Evolutionary conservation across 306 rosid genomes (phyloP).

Genomic region (Fragaria nilgerrensis): DNA sequence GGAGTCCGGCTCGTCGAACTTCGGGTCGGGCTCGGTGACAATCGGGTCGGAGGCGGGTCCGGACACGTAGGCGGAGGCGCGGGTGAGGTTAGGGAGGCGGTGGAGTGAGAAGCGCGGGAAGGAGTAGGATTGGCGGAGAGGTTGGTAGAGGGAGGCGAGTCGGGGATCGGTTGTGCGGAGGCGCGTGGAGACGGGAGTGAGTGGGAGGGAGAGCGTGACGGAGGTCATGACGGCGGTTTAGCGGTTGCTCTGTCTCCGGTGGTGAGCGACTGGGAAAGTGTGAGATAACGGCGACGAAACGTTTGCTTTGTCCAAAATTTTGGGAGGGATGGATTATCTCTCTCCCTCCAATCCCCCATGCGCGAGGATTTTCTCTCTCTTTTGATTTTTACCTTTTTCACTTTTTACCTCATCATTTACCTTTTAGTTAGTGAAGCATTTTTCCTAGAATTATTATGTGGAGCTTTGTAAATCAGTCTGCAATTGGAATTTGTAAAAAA

Average conservation of each 20-base stretch:
- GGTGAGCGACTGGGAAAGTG: background rate
- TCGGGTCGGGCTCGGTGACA: slow-evolving; percentile 48
- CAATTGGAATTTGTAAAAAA: too few species aligned
- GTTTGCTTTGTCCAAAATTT: background rate
- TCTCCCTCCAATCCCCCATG: background rate
- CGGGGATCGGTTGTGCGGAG: slow-evolving; percentile 18
- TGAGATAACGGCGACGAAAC: background rate
- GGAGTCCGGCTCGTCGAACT: slow-evolving; percentile 28
- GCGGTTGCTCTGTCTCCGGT: background rate
- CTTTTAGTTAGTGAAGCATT: too few species aligned
- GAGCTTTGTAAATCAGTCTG: too few species aligned
- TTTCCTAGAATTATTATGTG: too few species aligned
- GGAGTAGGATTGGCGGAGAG: slow-evolving; percentile 15
- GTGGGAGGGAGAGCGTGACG: slow-evolving; percentile 27
- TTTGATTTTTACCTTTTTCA: background rate
- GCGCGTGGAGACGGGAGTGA: slow-evolving; percentile 21
- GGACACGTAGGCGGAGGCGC: slow-evolving; percentile 58
- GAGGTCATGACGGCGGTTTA: slow-evolving; percentile 12
- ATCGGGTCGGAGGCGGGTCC: slow-evolving; percentile 82
- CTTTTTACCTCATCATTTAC: background rate
- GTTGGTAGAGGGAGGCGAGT: slow-evolving; percentile 6
- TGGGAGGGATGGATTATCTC: background rate
- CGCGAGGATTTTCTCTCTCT: background rate
- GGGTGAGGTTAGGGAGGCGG: slow-evolving; percentile 1
- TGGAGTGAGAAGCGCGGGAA: slow-evolving; percentile 31